Conservation (phyloP, 352 stramenopile genomes). For the Elongisporangium undulatum region DNA sequence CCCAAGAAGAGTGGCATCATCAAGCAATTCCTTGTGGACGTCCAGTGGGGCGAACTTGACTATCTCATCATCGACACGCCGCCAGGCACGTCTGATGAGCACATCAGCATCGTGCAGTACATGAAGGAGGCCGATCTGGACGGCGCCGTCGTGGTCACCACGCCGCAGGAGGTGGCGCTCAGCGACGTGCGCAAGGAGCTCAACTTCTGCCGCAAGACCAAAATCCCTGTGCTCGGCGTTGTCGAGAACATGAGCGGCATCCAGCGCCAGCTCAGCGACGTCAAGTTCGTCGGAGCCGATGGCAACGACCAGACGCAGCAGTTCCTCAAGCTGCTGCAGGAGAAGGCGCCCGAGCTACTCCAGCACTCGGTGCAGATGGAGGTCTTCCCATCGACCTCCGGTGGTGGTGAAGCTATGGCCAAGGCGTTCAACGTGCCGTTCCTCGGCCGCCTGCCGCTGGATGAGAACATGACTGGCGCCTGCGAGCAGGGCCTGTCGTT, state of each 20-base stretch:
- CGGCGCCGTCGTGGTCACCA: constrained; percentile 98
- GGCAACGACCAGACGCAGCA: constrained; percentile 52
- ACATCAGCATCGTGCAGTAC: constrained; percentile 99
- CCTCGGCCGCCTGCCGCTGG: constrained; percentile 94
- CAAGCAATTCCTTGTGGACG: constrained; percentile 99
- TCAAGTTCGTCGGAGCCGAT: constrained; percentile 57
- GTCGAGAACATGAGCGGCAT: constrained; percentile 99
- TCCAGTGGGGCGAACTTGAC: constrained; percentile 99
- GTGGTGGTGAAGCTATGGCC: constrained; percentile 93
- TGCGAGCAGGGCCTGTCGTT: constrained; percentile 96
- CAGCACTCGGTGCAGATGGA: constrained; percentile 74
- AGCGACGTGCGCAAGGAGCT: constrained; percentile 99
- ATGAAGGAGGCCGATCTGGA: constrained; percentile 95
- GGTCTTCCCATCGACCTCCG: constrained; percentile 87
- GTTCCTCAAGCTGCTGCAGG: constrained; percentile 75
- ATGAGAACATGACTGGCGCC: constrained; percentile 94
- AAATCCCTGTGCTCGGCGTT: constrained; percentile 84
- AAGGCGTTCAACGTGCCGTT: constrained; percentile 95
- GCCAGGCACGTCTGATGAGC: constrained; percentile 99
- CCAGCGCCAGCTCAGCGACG: constrained; percentile 70
- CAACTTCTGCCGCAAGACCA: constrained; percentile 99
- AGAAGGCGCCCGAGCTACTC: constrained; percentile 83
- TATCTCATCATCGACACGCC: constrained; percentile 99
- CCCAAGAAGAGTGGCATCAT: constrained; percentile 99
- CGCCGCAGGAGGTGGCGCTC: constrained; percentile 99